phyloP scores from a whole-genome alignment of 225 moss, liverwort and hornwort genomes.

The Asterella californica region DNA sequence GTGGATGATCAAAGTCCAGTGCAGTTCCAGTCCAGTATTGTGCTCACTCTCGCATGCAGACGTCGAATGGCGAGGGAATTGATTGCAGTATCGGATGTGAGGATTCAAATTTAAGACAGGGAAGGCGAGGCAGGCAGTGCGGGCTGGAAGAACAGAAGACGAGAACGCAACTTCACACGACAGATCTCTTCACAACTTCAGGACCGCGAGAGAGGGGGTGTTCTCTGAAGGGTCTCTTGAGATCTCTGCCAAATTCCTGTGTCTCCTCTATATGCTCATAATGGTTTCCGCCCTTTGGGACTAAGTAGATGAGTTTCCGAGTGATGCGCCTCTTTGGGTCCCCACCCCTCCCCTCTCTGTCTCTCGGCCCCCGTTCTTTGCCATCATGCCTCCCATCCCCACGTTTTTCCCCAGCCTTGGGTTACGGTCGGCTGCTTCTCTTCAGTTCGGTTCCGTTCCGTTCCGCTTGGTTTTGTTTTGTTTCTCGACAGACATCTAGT shows the following conservation, averaged over 20 bases:
- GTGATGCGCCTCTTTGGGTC: slow-evolving; percentile 17
- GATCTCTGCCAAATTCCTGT: slow-evolving; percentile 9
- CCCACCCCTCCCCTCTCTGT: neutral
- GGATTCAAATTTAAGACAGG: too few species aligned
- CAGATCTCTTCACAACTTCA: too few species aligned
- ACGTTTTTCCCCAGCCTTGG: neutral
- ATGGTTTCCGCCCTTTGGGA: neutral
- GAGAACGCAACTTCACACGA: too few species aligned
- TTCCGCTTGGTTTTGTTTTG: too few species aligned
- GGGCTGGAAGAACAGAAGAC: too few species aligned
- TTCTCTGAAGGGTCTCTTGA: slow-evolving; percentile 10
- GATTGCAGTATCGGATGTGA: too few species aligned
- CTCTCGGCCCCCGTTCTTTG: neutral
- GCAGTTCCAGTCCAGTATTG: too few species aligned
- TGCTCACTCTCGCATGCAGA: too few species aligned
- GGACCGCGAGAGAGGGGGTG: too few species aligned
- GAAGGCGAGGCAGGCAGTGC: too few species aligned
- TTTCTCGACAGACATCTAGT: neutral
- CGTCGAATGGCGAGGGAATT: too few species aligned
- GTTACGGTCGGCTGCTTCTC: neutral
- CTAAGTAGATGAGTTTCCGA: slow-evolving; percentile 1
- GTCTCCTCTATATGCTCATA: neutral
- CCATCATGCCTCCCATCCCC: neutral
- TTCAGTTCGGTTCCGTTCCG: neutral
- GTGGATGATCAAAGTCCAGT: too few species aligned